phyloP scores from a whole-genome alignment of 805 yeast species.

The Candida ovalis region DNA sequence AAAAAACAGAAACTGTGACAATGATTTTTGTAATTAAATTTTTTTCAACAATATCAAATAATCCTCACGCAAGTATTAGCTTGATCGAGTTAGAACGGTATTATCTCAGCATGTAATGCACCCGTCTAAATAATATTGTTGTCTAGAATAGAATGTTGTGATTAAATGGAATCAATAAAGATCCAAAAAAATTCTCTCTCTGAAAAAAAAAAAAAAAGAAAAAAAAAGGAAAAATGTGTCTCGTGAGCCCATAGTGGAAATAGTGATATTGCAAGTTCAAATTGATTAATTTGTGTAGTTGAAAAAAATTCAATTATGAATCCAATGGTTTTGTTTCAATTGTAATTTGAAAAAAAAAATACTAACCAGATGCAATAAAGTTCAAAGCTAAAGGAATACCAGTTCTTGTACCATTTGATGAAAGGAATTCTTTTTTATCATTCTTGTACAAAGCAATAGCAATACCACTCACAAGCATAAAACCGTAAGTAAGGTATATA shows the following conservation, averaged over 20 bases:
- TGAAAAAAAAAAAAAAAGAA: background rate
- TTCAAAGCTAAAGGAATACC: conserved; percentile 82
- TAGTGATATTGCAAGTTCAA: conserved; percentile 10
- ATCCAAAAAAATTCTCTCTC: background rate
- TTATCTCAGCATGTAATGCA: conserved; percentile 57
- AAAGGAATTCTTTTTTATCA: conserved; percentile 38
- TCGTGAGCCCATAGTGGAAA: background rate
- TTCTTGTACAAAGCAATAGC: conserved; percentile 56
- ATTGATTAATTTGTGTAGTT: conserved; percentile 1
- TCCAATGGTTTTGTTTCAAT: background rate
- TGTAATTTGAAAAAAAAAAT: conserved; percentile 8
- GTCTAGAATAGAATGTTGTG: background rate
- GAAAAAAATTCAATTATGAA: conserved; percentile 3
- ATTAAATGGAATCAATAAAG: too few species aligned
- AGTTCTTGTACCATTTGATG: conserved; percentile 76
- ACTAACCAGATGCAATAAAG: conserved; percentile 87
- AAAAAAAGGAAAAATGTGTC: background rate
- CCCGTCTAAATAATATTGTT: conserved; percentile 43
- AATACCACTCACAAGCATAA: conserved; percentile 50
- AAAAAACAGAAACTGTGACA: background rate
- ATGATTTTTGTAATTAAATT: background rate
- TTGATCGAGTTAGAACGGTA: conserved; percentile 80
- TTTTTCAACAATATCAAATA: conserved; percentile 35
- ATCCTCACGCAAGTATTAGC: conserved; percentile 82
- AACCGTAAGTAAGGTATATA: conserved; percentile 56